These are phyloP conservation scores for Globisporangium takayamanum DNA, from an alignment of 352 stramenopile species.

Conservation along the genomic window DNA sequence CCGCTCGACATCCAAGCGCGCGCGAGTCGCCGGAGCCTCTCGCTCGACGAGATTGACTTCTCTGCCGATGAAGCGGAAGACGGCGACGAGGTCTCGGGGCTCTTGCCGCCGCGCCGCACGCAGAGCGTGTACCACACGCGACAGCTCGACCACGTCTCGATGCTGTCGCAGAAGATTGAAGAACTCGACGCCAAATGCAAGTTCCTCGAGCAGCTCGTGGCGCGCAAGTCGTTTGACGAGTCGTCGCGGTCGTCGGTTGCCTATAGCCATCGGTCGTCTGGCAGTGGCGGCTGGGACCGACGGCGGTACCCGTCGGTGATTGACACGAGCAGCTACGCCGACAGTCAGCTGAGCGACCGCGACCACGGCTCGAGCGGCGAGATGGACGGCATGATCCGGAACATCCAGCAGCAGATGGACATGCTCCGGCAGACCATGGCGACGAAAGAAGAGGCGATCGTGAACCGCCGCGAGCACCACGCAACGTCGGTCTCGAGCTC, in stretches of 20 bases:
- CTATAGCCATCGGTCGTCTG: conserved; percentile 6
- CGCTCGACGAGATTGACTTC: conserved; percentile 31
- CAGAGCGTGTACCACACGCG: conserved; percentile 45
- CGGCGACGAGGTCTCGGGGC: conserved; percentile 28
- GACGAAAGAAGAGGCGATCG: conserved; percentile 48
- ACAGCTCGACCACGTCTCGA: conserved; percentile 52
- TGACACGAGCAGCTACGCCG: conserved; percentile 5
- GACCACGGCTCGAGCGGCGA: conserved; percentile 22
- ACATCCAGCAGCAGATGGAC: conserved; percentile 81
- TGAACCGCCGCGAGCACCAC: conserved; percentile 42
- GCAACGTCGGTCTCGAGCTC: conserved; percentile 62
- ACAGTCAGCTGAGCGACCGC: conserved; percentile 15
- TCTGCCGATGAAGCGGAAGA: conserved; percentile 37
- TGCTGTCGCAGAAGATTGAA: conserved; percentile 62
- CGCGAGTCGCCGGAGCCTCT: conserved; percentile 34
- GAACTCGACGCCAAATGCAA: conserved; percentile 78
- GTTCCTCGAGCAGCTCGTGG: conserved; percentile 67
- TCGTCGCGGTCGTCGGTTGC: conserved; percentile 11
- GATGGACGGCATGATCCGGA: conserved; percentile 72
- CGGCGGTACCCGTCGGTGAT: conserved; percentile 14
- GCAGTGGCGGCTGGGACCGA: conserved; percentile 12
- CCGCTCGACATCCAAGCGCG: conserved; percentile 6
- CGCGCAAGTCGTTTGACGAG: conserved; percentile 42
- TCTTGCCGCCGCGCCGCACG: conserved; percentile 43
- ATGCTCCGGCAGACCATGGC: conserved; percentile 67